phyloP scores from a whole-genome alignment of 148 eudicot genomes.

The Heliamphora exappendiculata region DNA sequence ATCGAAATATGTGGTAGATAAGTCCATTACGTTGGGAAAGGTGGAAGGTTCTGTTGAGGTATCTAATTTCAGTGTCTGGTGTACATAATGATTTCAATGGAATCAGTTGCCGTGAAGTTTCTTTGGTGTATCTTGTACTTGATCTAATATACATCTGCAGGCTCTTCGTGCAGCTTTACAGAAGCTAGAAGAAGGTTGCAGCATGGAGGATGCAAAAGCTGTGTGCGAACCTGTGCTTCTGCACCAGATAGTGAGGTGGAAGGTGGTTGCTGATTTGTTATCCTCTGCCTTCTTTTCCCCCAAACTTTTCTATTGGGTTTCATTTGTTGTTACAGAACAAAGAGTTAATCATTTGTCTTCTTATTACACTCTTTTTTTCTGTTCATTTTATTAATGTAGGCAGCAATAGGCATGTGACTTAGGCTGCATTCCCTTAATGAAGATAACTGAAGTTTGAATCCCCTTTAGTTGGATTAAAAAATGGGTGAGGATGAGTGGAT shows the following conservation, averaged over 20 bases:
- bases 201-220: constrained; percentile 60
- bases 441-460: neutral
- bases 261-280: constrained; percentile 33
- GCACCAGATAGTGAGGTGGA: constrained; percentile 58
- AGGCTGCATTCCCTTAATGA: neutral
- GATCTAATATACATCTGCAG: constrained; percentile 34
- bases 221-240: constrained; percentile 63
- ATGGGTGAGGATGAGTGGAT: neutral
- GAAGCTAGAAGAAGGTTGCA: constrained; percentile 60
- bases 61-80: constrained; percentile 14
- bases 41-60: constrained; percentile 76
- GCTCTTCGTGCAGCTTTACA: constrained; percentile 58
- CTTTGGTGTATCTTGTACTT: constrained; percentile 7
- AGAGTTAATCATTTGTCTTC: neutral
- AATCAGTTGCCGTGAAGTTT: neutral
- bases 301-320: neutral
- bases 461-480: neutral
- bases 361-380: neutral
- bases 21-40: constrained; percentile 54
- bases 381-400: neutral
- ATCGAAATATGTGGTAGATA: constrained; percentile 33
- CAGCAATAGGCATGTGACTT: neutral
- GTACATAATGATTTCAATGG: neutral
- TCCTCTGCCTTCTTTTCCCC: neutral
- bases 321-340: neutral